Evolutionary conservation across 345 rosid species (phyloP).

Genomic region (Geranium brycei): DNA sequence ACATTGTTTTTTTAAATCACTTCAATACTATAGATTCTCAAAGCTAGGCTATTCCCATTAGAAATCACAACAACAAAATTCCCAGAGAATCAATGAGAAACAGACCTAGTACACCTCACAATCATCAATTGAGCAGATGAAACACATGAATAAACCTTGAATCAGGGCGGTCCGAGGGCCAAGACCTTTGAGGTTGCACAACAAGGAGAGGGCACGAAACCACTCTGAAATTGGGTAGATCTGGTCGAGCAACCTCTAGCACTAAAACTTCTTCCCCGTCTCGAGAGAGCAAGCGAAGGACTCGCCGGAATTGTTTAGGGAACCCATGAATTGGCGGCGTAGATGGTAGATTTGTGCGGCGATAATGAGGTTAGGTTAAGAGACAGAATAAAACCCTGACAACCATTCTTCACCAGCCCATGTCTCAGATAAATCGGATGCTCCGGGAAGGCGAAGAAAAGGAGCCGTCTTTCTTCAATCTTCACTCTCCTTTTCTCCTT

Average conservation of each 20-base stretch:
- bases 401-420: not conserved
- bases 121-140: not conserved
- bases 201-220: constrained; percentile 82
- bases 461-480: not conserved
- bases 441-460: not conserved
- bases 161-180: constrained; percentile 70
- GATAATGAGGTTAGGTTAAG: not conserved
- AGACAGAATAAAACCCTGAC: not conserved
- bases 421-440: not conserved
- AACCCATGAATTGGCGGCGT: not conserved
- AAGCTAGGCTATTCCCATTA: not conserved
- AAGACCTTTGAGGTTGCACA: constrained; percentile 81
- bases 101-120: not conserved
- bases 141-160: constrained; percentile 20
- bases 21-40: not conserved
- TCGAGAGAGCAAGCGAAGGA: constrained; percentile 14
- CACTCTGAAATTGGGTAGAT: constrained; percentile 66
- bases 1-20: not conserved
- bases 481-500: not conserved
- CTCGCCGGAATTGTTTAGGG: not conserved
- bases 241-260: constrained; percentile 49
- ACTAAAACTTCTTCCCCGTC: constrained; percentile 52
- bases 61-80: not conserved
- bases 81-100: no score
- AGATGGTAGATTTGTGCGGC: not conserved